Evolutionary conservation across 148 eudicot genomes (phyloP).

Genomic region (Euryodendron excelsum): DNA sequence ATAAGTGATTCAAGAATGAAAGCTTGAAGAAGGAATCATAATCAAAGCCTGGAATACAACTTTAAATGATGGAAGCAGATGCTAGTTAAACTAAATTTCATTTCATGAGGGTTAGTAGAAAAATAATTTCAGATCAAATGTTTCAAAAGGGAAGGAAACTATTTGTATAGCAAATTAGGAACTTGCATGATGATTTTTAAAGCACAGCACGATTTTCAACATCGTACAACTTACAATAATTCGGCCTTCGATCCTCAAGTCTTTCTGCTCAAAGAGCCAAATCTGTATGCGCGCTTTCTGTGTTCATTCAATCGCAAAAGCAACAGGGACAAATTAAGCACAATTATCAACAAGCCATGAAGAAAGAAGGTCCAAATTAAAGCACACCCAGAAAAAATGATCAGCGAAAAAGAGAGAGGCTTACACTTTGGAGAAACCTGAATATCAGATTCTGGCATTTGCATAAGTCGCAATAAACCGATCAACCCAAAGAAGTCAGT

Average conservation of each 20-base stretch:
- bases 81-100: too few relatives aligned
- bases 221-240: slow-evolving; percentile 51
- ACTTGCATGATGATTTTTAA: too few relatives aligned
- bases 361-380: neutral
- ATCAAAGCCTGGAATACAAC: too few relatives aligned
- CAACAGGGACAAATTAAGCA: neutral
- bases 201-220: too few relatives aligned
- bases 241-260: slow-evolving; percentile 83
- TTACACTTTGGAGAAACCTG: slow-evolving; percentile 54
- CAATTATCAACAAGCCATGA: neutral
- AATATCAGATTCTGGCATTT: slow-evolving; percentile 46
- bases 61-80: too few relatives aligned
- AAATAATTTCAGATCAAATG: too few relatives aligned
- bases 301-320: slow-evolving; percentile 6
- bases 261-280: slow-evolving; percentile 95
- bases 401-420: slow-evolving; percentile 7
- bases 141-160: too few relatives aligned
- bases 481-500: neutral
- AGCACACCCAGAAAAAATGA: neutral
- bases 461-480: neutral
- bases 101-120: too few relatives aligned
- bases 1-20: too few relatives aligned
- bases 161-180: too few relatives aligned
- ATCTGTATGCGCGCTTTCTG: slow-evolving; percentile 92
- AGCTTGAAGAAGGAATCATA: too few relatives aligned